Evolutionary conservation across 352 stramenopile species (phyloP).

Genomic region (Globisporangium apiculatum): DNA sequence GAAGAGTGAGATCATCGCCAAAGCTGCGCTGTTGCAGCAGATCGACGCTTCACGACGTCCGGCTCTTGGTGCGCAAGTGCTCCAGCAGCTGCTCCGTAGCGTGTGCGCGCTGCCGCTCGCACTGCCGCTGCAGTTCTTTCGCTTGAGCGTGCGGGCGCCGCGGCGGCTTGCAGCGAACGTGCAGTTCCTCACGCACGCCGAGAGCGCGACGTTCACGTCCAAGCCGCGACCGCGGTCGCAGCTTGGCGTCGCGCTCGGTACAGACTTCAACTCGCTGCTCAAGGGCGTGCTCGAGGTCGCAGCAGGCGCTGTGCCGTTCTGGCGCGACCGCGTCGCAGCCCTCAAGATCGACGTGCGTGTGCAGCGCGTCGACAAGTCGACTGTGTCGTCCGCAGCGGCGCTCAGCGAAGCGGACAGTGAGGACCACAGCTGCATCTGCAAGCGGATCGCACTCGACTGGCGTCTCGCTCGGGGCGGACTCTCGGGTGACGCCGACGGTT

Average conservation of each 20-base stretch:
- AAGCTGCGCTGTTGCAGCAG: conserved; percentile 12
- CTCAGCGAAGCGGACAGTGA: conserved; percentile 7
- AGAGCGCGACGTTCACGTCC: conserved; percentile 30
- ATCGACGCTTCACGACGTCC: conserved; percentile 10
- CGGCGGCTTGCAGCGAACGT: conserved; percentile 24
- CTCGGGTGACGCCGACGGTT: neutral
- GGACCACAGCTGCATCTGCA: neutral
- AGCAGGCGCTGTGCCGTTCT: conserved; percentile 8
- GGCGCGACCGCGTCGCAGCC: conserved; percentile 3
- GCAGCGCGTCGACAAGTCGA: conserved; percentile 16
- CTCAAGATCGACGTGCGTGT: conserved; percentile 27
- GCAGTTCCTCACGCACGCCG: conserved; percentile 40
- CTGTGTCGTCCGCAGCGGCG: conserved; percentile 10
- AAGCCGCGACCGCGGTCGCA: conserved; percentile 44
- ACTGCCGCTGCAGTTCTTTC: conserved; percentile 37
- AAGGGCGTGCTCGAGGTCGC: conserved; percentile 19
- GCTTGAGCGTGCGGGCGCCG: conserved; percentile 16
- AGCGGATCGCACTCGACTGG: neutral
- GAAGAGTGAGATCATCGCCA: conserved; percentile 9
- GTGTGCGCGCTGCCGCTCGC: conserved; percentile 22
- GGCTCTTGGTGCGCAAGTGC: conserved; percentile 25
- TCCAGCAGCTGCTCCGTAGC: conserved; percentile 28
- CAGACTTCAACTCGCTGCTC: conserved; percentile 41
- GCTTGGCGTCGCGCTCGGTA: conserved; percentile 39
- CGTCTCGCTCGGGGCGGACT: neutral